Evolutionary conservation across 164 flowering plant species (phyloP), one percentile per base, ranked within the genome.

Genomic region (Cinnamomum chago): DNA sequence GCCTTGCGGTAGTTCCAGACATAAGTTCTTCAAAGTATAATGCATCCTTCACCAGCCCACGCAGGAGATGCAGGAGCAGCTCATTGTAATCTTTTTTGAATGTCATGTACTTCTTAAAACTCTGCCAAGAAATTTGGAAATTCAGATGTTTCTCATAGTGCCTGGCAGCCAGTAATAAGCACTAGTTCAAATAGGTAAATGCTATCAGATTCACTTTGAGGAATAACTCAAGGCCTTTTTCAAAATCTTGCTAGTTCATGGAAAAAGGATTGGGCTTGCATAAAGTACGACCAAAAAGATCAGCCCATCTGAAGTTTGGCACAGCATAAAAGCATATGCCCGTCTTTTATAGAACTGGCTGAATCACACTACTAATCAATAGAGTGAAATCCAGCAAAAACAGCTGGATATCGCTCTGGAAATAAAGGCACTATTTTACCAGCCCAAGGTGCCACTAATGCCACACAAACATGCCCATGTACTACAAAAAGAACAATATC

Each of bases 31-130:
- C 97, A 69, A 93, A 89, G 35, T 86, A 89, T 82, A 95, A 70
- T 35, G 95, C 93, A 76, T 87, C 95, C 76, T 89, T 92, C 68
- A 93, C 95, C 40, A 95, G 90, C 66, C 87, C 94, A 0, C 90
- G 88, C 3, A 95, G 95, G 62, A 95, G 87, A 74, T 81, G 81
- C 28, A 92, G 81, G 40, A 92, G 86, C 62, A 93, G 81, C 47
- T 83, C 89, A 79, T 95, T 92, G 87, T 83, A 91, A 71, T 95
- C 99, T 86, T 89, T 93, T 81, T 93, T 95, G 88, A 87, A 93
- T 62, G 95, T 91, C 87, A 94, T 92, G 68, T 95, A 95, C 85
- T 88, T 89, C 67, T 82, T 87, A 77, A 95, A 95, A 82, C 95
- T 91, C 98, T 95, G 97, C 79, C 83, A 75, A 62, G 79, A 64